Evolutionary conservation across 257 asterid genomes (phyloP).

Genomic region (Plectranthus barbatus): DNA sequence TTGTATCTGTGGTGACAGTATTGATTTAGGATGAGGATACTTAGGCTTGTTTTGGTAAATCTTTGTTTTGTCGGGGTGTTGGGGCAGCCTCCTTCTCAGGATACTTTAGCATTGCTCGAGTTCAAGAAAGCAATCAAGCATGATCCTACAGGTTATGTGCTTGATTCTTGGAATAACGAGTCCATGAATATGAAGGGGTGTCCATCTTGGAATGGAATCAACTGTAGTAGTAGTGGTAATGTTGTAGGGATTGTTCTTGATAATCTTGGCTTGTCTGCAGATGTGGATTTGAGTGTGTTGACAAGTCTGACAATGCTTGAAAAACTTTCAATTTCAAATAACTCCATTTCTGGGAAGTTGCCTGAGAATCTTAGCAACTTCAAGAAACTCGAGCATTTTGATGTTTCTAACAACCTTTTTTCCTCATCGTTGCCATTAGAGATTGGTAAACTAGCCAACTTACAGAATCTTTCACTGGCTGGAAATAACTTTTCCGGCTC

Average conservation of each 20-base stretch:
- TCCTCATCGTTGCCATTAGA: slow-evolving; percentile 57
- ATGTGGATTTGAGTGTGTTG: slow-evolving; percentile 58
- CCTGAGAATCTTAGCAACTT: slow-evolving; percentile 44
- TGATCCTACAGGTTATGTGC: slow-evolving; percentile 76
- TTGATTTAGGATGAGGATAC: slow-evolving; percentile 36
- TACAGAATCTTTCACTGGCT: slow-evolving; percentile 70
- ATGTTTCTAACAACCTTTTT: slow-evolving; percentile 62
- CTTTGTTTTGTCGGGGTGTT: slow-evolving; percentile 31
- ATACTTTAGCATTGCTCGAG: slow-evolving; percentile 60
- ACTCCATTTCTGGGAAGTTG: slow-evolving; percentile 57
- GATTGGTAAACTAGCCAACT: slow-evolving; percentile 44
- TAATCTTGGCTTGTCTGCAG: slow-evolving; percentile 54
- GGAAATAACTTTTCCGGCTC: slow-evolving; percentile 79
- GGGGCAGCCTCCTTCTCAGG: slow-evolving; percentile 81
- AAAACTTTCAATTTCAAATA: slow-evolving; percentile 67
- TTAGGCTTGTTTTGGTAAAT: slow-evolving; percentile 35
- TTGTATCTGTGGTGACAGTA: neutral
- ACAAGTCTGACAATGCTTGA: slow-evolving; percentile 71
- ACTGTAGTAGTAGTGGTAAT: slow-evolving; percentile 68
- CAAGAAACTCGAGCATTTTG: slow-evolving; percentile 57
- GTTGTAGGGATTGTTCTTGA: slow-evolving; percentile 85
- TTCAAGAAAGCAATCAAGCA: slow-evolving; percentile 83
- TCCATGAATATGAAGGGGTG: slow-evolving; percentile 73
- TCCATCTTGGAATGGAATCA: slow-evolving; percentile 88
- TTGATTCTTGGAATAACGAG: slow-evolving; percentile 75